A percentile compares a stretch with the other conserved stretches of the same genome.
Conservation (phyloP, 495 filamentous ascomycete genomes). For the Pseudotulostoma volvatum region DNA sequence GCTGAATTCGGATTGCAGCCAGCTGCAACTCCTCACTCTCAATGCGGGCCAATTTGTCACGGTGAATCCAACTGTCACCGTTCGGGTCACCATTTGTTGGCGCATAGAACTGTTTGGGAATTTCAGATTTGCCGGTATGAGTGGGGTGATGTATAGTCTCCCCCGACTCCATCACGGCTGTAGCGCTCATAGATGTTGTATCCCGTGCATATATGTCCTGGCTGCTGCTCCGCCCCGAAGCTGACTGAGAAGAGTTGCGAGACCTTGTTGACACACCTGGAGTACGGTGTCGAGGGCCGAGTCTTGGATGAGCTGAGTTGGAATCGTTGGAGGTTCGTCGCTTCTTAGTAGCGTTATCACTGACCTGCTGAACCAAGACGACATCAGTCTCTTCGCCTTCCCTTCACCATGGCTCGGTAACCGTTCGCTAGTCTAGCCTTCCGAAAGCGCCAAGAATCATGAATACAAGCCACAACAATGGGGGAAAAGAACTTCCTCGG, state of each 20-base stretch:
- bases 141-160: constrained; percentile 7
- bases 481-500: neutral
- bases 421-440: neutral
- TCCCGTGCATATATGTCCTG: constrained; percentile 36
- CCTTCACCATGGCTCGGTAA: neutral
- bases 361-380: neutral
- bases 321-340: constrained; percentile 25
- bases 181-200: constrained; percentile 17
- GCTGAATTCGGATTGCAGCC: constrained; percentile 58
- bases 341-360: constrained; percentile 6
- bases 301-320: constrained; percentile 14
- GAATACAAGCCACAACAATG: neutral
- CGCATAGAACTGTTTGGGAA: neutral
- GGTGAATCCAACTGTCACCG: constrained; percentile 71
- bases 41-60: constrained; percentile 86
- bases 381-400: neutral
- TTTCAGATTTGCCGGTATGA: constrained; percentile 11
- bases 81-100: constrained; percentile 10
- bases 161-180: constrained; percentile 9
- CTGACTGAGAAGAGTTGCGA: constrained; percentile 27
- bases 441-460: neutral
- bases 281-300: constrained; percentile 5
- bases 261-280: constrained; percentile 8
- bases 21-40: constrained; percentile 86
- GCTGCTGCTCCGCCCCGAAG: constrained; percentile 39